A percentile compares a stretch with the other conserved stretches of the same genome.
Evolutionary conservation across 1,139 yeast species (phyloP).

Genomic region (Debaryomyces nepalensis): DNA sequence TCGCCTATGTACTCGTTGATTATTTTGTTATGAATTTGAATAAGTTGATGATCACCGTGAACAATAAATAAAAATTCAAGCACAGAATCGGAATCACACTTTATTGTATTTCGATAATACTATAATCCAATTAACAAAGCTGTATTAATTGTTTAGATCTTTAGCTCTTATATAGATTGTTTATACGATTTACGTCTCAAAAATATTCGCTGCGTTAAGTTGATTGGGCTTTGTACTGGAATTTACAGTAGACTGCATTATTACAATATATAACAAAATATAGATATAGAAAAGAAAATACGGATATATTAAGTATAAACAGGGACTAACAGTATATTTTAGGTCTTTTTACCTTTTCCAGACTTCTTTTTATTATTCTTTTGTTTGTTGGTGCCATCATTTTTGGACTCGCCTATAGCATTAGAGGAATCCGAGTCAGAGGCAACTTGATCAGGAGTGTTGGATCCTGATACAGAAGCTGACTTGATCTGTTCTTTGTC

Average conservation of each 20-base stretch:
- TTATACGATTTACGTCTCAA: constrained; percentile 1
- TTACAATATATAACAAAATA: constrained; percentile 1
- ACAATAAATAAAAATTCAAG: neutral
- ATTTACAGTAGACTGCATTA: neutral
- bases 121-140: neutral
- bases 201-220: constrained; percentile 1
- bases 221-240: neutral
- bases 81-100: neutral
- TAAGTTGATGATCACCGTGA: neutral
- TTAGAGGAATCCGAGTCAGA: neutral
- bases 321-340: neutral
- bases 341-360: constrained; percentile 9
- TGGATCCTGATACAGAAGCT: constrained; percentile 1
- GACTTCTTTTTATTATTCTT: constrained; percentile 9
- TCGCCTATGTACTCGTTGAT: neutral
- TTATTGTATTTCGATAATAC: neutral
- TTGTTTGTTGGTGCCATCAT: neutral
- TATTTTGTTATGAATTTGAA: neutral
- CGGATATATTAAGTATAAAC: constrained; percentile 4
- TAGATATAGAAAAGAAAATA: constrained; percentile 1
- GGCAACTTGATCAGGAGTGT: neutral
- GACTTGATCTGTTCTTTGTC: neutral
- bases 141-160: neutral
- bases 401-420: neutral
- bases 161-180: no score